Conservation (phyloP, 805 yeast species). For the Yueomyces sp. region DNA sequence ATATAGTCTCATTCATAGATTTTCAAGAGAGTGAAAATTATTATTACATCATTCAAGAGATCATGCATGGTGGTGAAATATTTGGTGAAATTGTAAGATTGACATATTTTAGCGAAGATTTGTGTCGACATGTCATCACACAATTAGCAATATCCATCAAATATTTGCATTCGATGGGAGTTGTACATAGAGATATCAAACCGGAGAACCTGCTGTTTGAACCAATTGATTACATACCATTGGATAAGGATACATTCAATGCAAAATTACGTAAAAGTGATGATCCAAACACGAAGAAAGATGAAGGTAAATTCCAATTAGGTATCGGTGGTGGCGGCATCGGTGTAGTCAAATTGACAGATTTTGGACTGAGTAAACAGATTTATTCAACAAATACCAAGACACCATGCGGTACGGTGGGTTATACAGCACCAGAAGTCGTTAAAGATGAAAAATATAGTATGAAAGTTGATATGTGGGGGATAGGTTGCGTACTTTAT, state of each 20-base stretch:
- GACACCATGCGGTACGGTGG: conserved; percentile 98
- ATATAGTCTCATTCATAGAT: conserved; percentile 51
- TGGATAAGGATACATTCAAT: conserved; percentile 5
- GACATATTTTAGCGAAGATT: conserved; percentile 53
- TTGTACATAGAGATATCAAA: conserved; percentile 74
- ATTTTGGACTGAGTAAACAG: conserved; percentile 88
- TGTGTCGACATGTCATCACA: conserved; percentile 46
- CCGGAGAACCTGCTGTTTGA: conserved; percentile 65
- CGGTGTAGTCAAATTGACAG: conserved; percentile 83
- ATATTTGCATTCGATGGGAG: conserved; percentile 62
- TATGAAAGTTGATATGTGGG: conserved; percentile 98
- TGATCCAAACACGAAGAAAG: conserved; percentile 53
- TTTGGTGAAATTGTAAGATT: conserved; percentile 54
- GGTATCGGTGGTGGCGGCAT: conserved; percentile 89
- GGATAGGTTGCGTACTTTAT: conserved; percentile 89
- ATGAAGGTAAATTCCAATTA: conserved; percentile 75
- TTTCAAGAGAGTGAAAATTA: conserved; percentile 48
- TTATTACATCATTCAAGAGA: conserved; percentile 61
- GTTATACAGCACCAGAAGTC: conserved; percentile 97
- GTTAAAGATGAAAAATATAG: conserved; percentile 88
- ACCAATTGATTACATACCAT: conserved; percentile 41
- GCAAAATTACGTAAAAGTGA: conserved; percentile 43
- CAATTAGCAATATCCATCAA: conserved; percentile 54
- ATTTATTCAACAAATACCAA: conserved; percentile 79
- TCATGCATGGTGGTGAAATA: conserved; percentile 66